Evolutionary conservation across 257 asterid genomes (phyloP), one percentile per base, ranked within the genome.

Genomic region (Penstemon davidsonii): DNA sequence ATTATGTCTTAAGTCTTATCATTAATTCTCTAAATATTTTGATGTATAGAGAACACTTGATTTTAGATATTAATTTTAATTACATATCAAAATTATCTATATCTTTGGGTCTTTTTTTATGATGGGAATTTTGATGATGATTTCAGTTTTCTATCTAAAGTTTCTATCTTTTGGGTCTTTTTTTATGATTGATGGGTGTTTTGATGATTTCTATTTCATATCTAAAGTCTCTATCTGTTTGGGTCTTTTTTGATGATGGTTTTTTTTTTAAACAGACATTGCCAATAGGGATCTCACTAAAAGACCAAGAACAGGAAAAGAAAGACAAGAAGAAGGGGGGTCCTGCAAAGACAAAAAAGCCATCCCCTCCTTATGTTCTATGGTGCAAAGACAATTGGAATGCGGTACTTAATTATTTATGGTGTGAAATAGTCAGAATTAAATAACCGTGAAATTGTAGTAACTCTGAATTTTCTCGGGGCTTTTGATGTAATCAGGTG

Each of bases 311-410:
- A 41, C 86, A 79, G 67, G 95, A 83, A 3, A 91, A 91, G 83
- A 90, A 90, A 61, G 88, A 81, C 51, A 92, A 86, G 69, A 90
- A 82, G 83, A 85, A 84, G 75, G 83, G 36, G 5, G 78, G 75
- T 56, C 69, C 74, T 0, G 55, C 80, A 0, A 84, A 50, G 74
- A 92, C 33, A 1, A 25, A 90, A 66, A 92, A 74, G 80, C 98
- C 97, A 18, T 86, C 93, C 0, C 89, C 93, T 37, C 78, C 98
- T 0, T 92, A 92, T 55, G 82, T 73, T 2, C 68, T 85, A 61
- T 92, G 98, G 98, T 86, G 88, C 81, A 92, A 92, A 77, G 97
- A 90, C 70, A 90, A 85, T 51, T 92, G 98, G 98, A 80, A 69
- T 76, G 97, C 88, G 96, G 98, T 92, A 73, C 44, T 46, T 36